Conservation (phyloP, 208 protist species). For the Crithidia sp. region DNA sequence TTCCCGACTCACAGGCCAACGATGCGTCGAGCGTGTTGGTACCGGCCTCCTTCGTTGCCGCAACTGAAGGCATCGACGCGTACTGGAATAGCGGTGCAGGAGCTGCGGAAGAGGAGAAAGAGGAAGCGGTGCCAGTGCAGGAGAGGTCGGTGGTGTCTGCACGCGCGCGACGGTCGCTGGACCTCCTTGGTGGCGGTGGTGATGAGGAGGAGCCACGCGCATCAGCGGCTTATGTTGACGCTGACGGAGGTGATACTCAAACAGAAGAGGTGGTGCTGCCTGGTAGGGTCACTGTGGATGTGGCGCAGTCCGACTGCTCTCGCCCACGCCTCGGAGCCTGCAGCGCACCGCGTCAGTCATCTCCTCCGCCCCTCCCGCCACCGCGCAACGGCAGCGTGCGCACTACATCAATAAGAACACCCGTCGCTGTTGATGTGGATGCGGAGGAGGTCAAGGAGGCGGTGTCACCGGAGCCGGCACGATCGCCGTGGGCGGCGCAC, state of each 20-base stretch:
- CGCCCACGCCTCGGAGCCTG: not conserved
- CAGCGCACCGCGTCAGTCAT: slow-evolving; percentile 17
- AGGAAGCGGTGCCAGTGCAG: too few species aligned
- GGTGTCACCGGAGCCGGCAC: not conserved
- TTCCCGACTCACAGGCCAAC: slow-evolving; percentile 12
- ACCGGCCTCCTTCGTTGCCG: slow-evolving; percentile 1
- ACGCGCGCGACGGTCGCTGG: too few species aligned
- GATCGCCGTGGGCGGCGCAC: slow-evolving; percentile 22
- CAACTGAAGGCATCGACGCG: not conserved
- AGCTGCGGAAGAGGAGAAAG: too few species aligned
- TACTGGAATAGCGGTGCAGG: too few species aligned
- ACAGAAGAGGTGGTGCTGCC: not conserved
- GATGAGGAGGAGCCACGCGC: too few species aligned
- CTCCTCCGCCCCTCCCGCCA: slow-evolving; percentile 3
- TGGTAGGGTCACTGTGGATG: not conserved
- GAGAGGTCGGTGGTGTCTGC: too few species aligned
- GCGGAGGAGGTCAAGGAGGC: not conserved
- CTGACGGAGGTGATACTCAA: too few species aligned
- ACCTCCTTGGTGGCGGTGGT: too few species aligned
- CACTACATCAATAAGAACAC: too few species aligned
- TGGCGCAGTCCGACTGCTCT: not conserved
- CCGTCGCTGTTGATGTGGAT: slow-evolving; percentile 5
- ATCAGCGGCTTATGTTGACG: too few species aligned
- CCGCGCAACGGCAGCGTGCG: too few species aligned
- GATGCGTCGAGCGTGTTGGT: not conserved